Evolutionary conservation across 2,329 filamentous ascomycete species (phyloP).

Genomic region (Lecanicillium sp.): DNA sequence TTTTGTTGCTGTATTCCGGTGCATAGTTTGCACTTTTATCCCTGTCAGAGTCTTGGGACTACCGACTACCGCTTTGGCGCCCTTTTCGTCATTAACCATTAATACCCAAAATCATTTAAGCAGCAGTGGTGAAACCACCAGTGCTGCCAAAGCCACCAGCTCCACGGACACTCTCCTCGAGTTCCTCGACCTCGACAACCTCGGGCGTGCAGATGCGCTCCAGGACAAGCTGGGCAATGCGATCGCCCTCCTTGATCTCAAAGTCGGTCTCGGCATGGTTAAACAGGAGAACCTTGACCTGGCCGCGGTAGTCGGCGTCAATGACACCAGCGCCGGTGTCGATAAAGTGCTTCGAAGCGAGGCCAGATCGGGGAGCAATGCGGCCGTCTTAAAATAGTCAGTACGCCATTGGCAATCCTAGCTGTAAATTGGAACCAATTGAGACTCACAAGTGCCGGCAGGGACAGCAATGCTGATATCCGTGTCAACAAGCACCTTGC

Average conservation of each 20-base stretch:
- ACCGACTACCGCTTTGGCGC: background rate
- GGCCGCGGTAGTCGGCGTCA: constrained; percentile 92
- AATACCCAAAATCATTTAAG: background rate
- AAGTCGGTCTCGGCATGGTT: constrained; percentile 84
- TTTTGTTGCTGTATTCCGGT: too few species aligned
- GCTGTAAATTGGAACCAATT: too few species aligned
- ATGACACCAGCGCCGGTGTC: constrained; percentile 95
- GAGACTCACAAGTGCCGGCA: constrained; percentile 74
- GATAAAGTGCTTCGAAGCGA: constrained; percentile 91
- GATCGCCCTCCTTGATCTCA: constrained; percentile 73
- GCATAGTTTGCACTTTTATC: too few species aligned
- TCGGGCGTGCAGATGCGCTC: constrained; percentile 94
- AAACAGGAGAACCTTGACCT: constrained; percentile 89
- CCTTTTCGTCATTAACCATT: too few species aligned
- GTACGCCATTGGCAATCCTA: too few species aligned
- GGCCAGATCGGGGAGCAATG: constrained; percentile 81
- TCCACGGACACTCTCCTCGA: constrained; percentile 85
- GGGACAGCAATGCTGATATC: constrained; percentile 89
- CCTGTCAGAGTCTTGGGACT: too few species aligned
- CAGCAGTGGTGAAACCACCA: constrained; percentile 30
- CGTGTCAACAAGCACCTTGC: constrained; percentile 81
- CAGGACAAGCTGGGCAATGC: constrained; percentile 85
- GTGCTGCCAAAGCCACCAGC: constrained; percentile 90
- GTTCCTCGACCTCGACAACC: constrained; percentile 76
- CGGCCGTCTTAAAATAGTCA: constrained; percentile 78